Evolutionary conservation across 106 monocot species (phyloP).

Genomic region (Dendrobium catenatum): DNA sequence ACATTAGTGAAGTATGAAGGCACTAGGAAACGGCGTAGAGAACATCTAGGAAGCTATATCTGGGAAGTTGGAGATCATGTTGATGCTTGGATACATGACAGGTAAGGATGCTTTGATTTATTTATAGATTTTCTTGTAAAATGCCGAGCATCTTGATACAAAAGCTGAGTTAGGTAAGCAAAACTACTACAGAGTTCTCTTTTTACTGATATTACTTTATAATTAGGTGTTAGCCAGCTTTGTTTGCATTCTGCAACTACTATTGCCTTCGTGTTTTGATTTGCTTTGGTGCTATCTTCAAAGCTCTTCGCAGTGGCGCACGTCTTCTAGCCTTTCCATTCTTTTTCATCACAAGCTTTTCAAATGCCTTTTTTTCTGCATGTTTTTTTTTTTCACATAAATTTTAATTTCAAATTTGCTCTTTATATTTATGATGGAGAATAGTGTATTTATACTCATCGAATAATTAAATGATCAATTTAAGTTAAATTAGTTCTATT

Average conservation of each 20-base stretch:
- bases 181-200: not conserved
- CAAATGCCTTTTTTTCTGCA: not conserved
- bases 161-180: not conserved
- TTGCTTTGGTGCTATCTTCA: not conserved
- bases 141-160: not conserved
- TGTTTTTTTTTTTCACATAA: not conserved
- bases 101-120: slow-evolving; percentile 36
- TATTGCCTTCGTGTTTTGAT: not conserved
- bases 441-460: not conserved
- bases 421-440: not conserved
- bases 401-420: not conserved
- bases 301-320: not conserved
- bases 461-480: not conserved
- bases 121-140: not conserved
- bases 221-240: not conserved
- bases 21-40: slow-evolving; percentile 69
- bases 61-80: slow-evolving; percentile 82
- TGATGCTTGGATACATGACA: slow-evolving; percentile 69
- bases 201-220: not conserved
- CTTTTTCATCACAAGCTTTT: not conserved
- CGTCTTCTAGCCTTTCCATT: too few species aligned
- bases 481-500: not conserved
- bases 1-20: slow-evolving; percentile 41
- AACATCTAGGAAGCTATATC: slow-evolving; percentile 28
- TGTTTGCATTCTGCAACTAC: not conserved